Base-by-base conservation (phyloP, 2,329 filamentous ascomycete genomes). In the Calonectria henricotiae region DNA sequence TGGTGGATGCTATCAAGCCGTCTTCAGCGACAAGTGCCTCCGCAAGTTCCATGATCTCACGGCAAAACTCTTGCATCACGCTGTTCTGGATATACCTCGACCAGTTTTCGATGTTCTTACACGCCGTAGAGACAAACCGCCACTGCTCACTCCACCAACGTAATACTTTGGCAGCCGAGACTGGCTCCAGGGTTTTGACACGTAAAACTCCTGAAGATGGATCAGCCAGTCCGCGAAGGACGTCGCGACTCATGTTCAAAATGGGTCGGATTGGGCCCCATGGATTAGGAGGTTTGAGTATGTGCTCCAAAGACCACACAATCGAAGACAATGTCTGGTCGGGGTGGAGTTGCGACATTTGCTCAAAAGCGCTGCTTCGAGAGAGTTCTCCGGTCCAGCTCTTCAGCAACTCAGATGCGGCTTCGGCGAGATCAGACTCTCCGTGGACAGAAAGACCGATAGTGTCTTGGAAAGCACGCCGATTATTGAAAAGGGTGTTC, bases 11-110 rank as follows among this genome's bases (percentile, higher is more conserved):
- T 72, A 99, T 91, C 69, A 98, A 89, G 62, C 91, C 92, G 80
- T 97, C 96, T 76, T 98, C 92, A 46, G 94, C 91, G 78, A 98
- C 93, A 1, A 98, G 87, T 41, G 89, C 88, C 78, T 97, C 94
- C 0, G 96, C 95, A 78, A 98, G 93, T 77, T 98, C 94, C 90
- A 99, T 99, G 15, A 94, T 93, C 79, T 98, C 94, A 74, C 96
- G 92, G 79, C 95, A 98, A 78, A 98, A 98, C 68, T 98, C 92
- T 77, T 95, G 92, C 94, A 99, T 95, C 65, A 90, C 86, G 23
- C 86, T 83, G 79, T 94, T 96, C 62, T 96, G 92, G 69, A 94
- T 90, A 4, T 88, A 88, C 15, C 89, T 85, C 73, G 94, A 94
- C 96, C 96, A 99, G 12, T 85, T 85, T 79, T 98, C 95, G 3